These are phyloP conservation scores for Elongisporangium anandrum DNA, from an alignment of 352 stramenopile genomes.

Conservation along the genomic window DNA sequence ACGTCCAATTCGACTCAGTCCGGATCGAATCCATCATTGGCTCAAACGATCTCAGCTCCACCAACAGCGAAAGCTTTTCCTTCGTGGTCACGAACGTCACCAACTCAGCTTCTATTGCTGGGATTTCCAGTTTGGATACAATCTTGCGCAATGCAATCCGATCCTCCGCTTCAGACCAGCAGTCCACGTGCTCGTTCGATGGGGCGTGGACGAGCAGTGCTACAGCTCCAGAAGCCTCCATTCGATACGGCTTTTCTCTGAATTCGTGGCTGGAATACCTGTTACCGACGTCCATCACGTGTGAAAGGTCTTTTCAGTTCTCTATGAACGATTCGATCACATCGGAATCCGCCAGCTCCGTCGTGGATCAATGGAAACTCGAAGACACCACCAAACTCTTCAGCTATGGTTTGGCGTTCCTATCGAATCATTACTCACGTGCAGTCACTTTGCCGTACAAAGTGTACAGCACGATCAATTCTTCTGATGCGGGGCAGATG, in stretches of 20 bases:
- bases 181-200: too few relatives aligned
- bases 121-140: background rate
- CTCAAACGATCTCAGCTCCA: background rate
- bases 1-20: background rate
- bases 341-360: too few relatives aligned
- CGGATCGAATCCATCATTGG: background rate
- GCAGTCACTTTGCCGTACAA: too few relatives aligned
- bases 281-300: background rate
- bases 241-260: background rate
- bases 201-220: too few relatives aligned
- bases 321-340: background rate
- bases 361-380: too few relatives aligned
- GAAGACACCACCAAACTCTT: background rate
- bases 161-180: too few relatives aligned
- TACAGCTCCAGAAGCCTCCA: background rate
- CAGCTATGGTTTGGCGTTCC: background rate
- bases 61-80: background rate
- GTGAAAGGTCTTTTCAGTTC: background rate
- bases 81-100: background rate
- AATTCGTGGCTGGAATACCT: background rate
- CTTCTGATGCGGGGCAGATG: too few relatives aligned
- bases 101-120: background rate
- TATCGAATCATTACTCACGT: too few relatives aligned
- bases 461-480: too few relatives aligned
- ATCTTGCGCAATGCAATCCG: background rate